Evolutionary conservation across 2,329 filamentous ascomycete genomes (phyloP).

Genomic region (Raffaelea arxii): DNA sequence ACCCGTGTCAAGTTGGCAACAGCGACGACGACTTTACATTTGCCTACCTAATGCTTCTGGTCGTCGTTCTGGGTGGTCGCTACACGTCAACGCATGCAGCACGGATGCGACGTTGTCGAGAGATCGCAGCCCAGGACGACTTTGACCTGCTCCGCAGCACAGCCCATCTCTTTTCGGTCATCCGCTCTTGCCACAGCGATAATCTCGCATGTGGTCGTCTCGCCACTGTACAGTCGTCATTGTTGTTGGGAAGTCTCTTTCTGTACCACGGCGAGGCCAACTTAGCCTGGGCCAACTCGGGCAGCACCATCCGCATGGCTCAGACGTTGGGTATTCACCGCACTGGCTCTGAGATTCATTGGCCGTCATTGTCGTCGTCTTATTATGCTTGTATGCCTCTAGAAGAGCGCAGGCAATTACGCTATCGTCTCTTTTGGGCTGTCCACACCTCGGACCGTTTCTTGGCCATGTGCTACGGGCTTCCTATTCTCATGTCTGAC

Average conservation of each 20-base stretch:
- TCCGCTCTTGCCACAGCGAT: background rate
- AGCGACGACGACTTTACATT: slow-evolving; percentile 1
- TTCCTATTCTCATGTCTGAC: background rate
- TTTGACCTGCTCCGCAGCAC: background rate
- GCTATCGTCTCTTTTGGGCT: background rate
- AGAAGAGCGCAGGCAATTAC: background rate
- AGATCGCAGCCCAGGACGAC: background rate
- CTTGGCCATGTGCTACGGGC: background rate
- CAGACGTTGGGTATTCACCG: background rate
- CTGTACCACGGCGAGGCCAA: slow-evolving; percentile 2
- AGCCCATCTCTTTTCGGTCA: background rate
- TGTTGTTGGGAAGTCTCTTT: background rate
- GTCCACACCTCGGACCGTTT: slow-evolving; percentile 1
- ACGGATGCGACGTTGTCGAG: background rate
- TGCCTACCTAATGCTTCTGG: background rate
- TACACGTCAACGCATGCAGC: background rate
- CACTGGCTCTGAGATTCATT: background rate
- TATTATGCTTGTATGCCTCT: background rate
- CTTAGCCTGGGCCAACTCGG: background rate
- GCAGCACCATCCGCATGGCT: background rate
- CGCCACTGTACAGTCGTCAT: background rate
- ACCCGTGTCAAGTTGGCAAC: background rate
- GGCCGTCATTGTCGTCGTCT: background rate
- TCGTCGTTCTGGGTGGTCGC: background rate
- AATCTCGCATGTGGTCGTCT: background rate